phyloP scores from a whole-genome alignment of 306 rosid species.

The Oxytropis ochrocephala region DNA sequence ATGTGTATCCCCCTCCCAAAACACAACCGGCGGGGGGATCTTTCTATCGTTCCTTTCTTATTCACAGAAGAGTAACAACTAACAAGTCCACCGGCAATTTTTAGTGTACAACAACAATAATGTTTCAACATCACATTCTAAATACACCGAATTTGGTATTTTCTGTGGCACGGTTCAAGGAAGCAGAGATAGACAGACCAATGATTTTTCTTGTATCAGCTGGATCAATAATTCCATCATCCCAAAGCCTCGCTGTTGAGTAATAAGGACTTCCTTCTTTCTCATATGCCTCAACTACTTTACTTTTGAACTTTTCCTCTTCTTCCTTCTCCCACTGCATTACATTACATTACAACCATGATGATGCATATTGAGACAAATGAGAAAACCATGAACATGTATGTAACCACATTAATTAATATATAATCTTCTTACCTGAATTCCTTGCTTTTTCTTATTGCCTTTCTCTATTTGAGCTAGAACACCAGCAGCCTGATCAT shows the following conservation, averaged over 20 bases:
- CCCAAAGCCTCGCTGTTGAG: constrained; percentile 96
- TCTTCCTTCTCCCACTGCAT: constrained; percentile 84
- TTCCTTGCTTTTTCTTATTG: constrained; percentile 87
- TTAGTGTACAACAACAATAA: constrained; percentile 14
- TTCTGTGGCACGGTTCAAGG: constrained; percentile 55
- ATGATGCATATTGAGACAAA: neutral
- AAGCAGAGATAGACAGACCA: constrained; percentile 75
- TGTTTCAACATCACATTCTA: constrained; percentile 51
- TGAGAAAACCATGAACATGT: constrained; percentile 6
- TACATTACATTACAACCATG: constrained; percentile 42
- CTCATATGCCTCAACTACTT: constrained; percentile 77
- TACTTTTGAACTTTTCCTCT: constrained; percentile 71
- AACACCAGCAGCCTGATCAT: constrained; percentile 86
- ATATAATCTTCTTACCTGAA: constrained; percentile 47
- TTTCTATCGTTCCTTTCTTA: neutral
- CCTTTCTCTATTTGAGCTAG: constrained; percentile 81
- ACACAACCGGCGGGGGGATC: no score
- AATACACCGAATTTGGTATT: constrained; percentile 85
- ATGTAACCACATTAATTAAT: neutral
- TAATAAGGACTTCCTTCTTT: constrained; percentile 83
- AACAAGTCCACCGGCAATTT: neutral
- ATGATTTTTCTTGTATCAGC: constrained; percentile 84
- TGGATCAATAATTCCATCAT: constrained; percentile 92
- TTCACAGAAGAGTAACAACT: no score
- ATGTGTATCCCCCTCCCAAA: no score